Conservation (phyloP, 805 yeast species). For the Komagataella populi region DNA sequence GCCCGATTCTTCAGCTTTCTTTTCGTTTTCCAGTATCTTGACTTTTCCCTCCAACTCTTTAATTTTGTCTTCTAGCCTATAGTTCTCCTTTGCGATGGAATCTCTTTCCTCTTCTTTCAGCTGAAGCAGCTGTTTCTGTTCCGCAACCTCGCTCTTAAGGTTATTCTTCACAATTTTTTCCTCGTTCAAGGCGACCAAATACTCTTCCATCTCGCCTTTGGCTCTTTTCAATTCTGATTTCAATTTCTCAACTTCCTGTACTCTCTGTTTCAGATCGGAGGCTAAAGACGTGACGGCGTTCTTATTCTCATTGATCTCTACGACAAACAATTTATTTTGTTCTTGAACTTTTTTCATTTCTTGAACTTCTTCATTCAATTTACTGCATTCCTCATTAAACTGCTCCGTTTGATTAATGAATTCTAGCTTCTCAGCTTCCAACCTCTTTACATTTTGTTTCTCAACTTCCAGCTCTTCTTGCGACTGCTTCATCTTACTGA, state of each 20-base stretch:
- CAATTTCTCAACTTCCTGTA: constrained; percentile 21
- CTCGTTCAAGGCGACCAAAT: constrained; percentile 22
- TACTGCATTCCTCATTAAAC: constrained; percentile 9
- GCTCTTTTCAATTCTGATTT: constrained; percentile 20
- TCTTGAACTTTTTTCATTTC: constrained; percentile 5
- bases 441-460: constrained; percentile 27
- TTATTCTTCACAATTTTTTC: constrained; percentile 30
- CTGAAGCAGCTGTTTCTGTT: constrained; percentile 12
- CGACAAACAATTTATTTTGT: constrained; percentile 9
- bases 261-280: not conserved
- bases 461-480: constrained; percentile 46
- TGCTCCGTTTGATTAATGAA: constrained; percentile 20
- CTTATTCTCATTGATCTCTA: constrained; percentile 27
- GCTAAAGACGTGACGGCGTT: constrained; percentile 4
- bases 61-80: constrained; percentile 13
- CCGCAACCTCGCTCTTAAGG: constrained; percentile 26
- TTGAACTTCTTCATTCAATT: constrained; percentile 11
- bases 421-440: constrained; percentile 24
- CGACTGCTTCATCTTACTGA: constrained; percentile 60
- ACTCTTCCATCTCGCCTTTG: constrained; percentile 21
- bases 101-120: constrained; percentile 14
- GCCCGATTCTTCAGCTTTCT: constrained; percentile 10
- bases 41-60: constrained; percentile 11
- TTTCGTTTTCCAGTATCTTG: constrained; percentile 2
- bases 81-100: constrained; percentile 6